Evolutionary conservation across 2,329 filamentous ascomycete genomes (phyloP).

Genomic region (Cladosporium sp.): DNA sequence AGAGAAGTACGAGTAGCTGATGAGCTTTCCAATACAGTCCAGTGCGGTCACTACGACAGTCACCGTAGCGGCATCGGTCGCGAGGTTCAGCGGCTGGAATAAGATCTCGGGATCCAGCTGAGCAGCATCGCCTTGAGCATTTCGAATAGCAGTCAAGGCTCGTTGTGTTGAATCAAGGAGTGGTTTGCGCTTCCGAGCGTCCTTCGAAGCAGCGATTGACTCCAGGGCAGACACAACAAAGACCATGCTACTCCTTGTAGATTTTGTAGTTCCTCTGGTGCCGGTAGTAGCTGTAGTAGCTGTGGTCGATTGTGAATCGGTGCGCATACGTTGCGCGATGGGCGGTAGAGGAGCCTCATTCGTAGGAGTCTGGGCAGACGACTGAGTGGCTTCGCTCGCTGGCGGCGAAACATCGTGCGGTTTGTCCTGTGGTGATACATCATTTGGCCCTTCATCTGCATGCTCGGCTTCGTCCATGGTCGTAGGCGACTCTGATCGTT

Average conservation of each 20-base stretch:
- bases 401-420: constrained; percentile 3
- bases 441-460: not conserved
- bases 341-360: constrained; percentile 16
- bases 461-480: not conserved
- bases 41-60: constrained; percentile 84
- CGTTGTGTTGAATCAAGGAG: constrained; percentile 76
- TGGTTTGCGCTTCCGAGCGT: constrained; percentile 81
- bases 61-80: constrained; percentile 80
- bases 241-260: constrained; percentile 85
- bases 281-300: constrained; percentile 44
- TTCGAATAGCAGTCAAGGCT: constrained; percentile 81
- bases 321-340: constrained; percentile 42
- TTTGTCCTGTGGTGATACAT: not conserved
- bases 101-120: constrained; percentile 86
- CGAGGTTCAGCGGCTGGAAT: constrained; percentile 85
- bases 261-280: constrained; percentile 42
- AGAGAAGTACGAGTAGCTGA: constrained; percentile 97
- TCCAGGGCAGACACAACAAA: constrained; percentile 94
- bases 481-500: not conserved
- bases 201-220: constrained; percentile 84
- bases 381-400: constrained; percentile 1
- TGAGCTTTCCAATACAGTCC: constrained; percentile 97
- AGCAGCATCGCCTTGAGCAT: constrained; percentile 63
- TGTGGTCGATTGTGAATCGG: constrained; percentile 59
- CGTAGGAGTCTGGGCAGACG: constrained; percentile 17